A percentile compares a stretch with the other conserved stretches of the same genome.
phyloP scores from a whole-genome alignment of 352 stramenopile species.

The Phytophthora melonis region DNA sequence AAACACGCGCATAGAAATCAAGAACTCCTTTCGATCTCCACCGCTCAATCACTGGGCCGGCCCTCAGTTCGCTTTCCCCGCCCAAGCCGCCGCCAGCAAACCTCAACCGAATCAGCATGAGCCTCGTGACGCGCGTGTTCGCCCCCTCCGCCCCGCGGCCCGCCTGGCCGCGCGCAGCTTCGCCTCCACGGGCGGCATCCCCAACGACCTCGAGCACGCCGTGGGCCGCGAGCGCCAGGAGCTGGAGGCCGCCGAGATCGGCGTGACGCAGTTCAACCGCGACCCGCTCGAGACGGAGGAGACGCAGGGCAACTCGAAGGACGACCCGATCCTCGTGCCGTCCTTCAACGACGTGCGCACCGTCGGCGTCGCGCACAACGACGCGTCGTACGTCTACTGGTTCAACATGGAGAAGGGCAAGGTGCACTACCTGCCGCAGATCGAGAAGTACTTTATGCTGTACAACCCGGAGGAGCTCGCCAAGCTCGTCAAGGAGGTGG shows the following conservation, averaged over 20 bases:
- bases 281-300: conserved; percentile 89
- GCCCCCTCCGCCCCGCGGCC: conserved; percentile 58
- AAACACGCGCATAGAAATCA: no score
- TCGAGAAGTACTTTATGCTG: conserved; percentile 93
- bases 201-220: conserved; percentile 82
- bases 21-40: neutral
- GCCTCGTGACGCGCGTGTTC: conserved; percentile 60
- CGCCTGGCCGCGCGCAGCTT: conserved; percentile 59
- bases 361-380: conserved; percentile 89
- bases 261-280: conserved; percentile 80
- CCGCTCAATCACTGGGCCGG: conserved; percentile 14
- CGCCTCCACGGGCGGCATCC: conserved; percentile 64
- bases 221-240: conserved; percentile 84
- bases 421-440: conserved; percentile 86
- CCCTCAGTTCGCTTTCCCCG: conserved; percentile 38
- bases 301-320: conserved; percentile 89
- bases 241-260: conserved; percentile 75
- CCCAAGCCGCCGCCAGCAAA: conserved; percentile 2
- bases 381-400: conserved; percentile 90
- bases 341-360: conserved; percentile 79
- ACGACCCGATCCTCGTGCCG: conserved; percentile 89
- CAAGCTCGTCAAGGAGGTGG: conserved; percentile 84
- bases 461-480: conserved; percentile 90
- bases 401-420: conserved; percentile 91
- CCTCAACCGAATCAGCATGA: conserved; percentile 36